A percentile compares a stretch with the other conserved stretches of the same genome.
phyloP scores from a whole-genome alignment of 2,329 filamentous ascomycete genomes.

The Fusarium sp. region DNA sequence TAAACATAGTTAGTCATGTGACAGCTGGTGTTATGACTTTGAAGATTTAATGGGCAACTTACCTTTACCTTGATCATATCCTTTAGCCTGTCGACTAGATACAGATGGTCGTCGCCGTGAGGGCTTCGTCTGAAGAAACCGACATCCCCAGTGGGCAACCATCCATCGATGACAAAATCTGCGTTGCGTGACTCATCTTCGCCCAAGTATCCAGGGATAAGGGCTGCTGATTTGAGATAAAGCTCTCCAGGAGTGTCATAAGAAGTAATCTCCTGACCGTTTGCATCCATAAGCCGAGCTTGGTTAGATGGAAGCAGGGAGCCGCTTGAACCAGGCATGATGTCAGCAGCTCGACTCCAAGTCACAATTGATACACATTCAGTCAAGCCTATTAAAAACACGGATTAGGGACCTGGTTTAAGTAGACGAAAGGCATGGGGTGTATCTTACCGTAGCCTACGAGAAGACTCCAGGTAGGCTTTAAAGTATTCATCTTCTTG shows the following conservation, averaged over 20 bases:
- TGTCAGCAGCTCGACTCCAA: fast-evolving
- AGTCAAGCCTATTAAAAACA: not conserved
- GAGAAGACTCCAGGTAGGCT: not conserved
- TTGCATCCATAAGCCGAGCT: not conserved
- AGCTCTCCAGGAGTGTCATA: not conserved
- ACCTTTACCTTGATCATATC: slow-evolving; percentile 19
- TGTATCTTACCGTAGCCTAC: slow-evolving; percentile 1
- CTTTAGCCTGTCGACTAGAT: not conserved
- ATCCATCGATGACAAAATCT: not conserved
- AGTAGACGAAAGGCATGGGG: not conserved
- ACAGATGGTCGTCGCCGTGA: slow-evolving; percentile 1
- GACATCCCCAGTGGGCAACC: not conserved
- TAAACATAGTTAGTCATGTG: not conserved
- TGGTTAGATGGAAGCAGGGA: not conserved
- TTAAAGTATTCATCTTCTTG: not conserved
- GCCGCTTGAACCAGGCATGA: not conserved
- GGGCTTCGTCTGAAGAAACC: not conserved
- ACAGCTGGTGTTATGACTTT: not conserved
- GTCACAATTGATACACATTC: not conserved
- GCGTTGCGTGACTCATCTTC: not conserved
- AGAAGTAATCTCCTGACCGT: fast-evolving
- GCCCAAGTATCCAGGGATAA: not conserved
- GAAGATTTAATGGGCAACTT: not conserved
- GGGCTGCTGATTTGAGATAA: not conserved
- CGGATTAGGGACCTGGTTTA: fast-evolving